Conservation (phyloP, 2,329 filamentous ascomycete genomes). For the Alternaria sp. region DNA sequence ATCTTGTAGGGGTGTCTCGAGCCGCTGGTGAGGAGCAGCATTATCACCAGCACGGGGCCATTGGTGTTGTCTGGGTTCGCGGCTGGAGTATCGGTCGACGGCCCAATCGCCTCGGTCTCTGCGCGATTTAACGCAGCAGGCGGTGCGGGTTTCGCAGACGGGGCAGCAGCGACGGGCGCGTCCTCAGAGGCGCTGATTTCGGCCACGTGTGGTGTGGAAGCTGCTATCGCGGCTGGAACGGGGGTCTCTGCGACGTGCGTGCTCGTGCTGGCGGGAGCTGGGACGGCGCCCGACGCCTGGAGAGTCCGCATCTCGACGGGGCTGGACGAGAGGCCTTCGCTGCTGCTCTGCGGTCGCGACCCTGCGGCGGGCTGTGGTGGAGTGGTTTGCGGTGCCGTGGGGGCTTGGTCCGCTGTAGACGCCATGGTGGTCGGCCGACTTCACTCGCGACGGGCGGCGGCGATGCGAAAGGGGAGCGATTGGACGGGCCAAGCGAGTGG, state of each 20-base stretch:
- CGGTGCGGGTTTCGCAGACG: slow-evolving; percentile 29
- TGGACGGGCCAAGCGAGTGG: slow-evolving; percentile 24
- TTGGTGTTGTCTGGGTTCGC: slow-evolving; percentile 47
- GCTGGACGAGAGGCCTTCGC: slow-evolving; percentile 31
- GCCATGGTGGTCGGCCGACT: slow-evolving; percentile 43
- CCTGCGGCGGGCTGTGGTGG: slow-evolving; percentile 26
- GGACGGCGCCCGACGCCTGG: slow-evolving; percentile 24
- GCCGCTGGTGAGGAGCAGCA: slow-evolving; percentile 80
- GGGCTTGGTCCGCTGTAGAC: slow-evolving; percentile 35
- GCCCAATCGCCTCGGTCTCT: slow-evolving; percentile 56
- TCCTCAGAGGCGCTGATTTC: slow-evolving; percentile 18
- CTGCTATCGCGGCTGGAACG: slow-evolving; percentile 17
- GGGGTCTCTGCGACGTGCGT: slow-evolving; percentile 24
- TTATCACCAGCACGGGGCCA: slow-evolving; percentile 70
- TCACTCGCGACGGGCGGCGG: slow-evolving; percentile 23
- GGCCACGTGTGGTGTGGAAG: slow-evolving; percentile 14
- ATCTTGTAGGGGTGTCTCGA: slow-evolving; percentile 89
- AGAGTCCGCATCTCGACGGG: slow-evolving; percentile 47
- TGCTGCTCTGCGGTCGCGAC: slow-evolving; percentile 31
- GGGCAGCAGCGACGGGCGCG: slow-evolving; percentile 16
- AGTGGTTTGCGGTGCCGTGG: slow-evolving; percentile 31
- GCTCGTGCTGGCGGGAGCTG: slow-evolving; percentile 20
- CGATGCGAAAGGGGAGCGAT: slow-evolving; percentile 19
- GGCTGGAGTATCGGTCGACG: slow-evolving; percentile 53
- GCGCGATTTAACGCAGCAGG: slow-evolving; percentile 39